Base-by-base conservation (phyloP, 1,284 basidiomycete species). In the Microbotryum lychnidis-dioicae region DNA sequence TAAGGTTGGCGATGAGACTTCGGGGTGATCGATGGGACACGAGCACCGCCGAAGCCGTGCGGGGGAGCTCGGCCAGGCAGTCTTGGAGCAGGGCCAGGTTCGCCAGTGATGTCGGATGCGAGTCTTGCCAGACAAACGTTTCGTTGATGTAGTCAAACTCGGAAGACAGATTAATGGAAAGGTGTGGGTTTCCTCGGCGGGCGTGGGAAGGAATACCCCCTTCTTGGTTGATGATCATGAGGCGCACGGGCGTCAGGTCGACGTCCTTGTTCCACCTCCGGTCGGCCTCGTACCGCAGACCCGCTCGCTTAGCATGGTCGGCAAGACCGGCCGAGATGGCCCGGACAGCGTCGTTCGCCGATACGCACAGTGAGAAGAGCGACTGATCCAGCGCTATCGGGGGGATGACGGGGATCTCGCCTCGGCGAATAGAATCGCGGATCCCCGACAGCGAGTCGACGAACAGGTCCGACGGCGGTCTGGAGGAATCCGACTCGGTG, bases 121-220 rank as follows among this genome's bases (percentile, higher is more conserved):
- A 82, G 31, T 82, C 76, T 29, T 79, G 76, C 96, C 96, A 99
- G 55, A 87, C 81, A 74, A 96, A 99, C 0, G 91, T 96, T 23
- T 87, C 80, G 29, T 84, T 82, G 71, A 99, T 97, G 76, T 89
- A 87, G 48, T 84, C 77, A 73, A 84, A 88, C 75, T 99, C 96
- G 20, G 90, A 90, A 0, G 84, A 82, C 42, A 98, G 81, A 75
- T 99, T 99, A 80, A 99, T 87, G 65, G 94, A 84, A 45, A 99
- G 84, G 78, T 99, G 96, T 20, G 96, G 96, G 69, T 90, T 83
- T 50, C 96, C 96, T 20, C 83, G 84, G 25, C 96, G 89, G 45
- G 96, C 96, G 73, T 97, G 98, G 0, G 93, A 97, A 14, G 96
- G 96, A 3, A 98, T 87, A 37, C 96, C 96, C 23, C 96, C 96